Percentiles rank a stretch among this genome's conserved stretches.
These are phyloP conservation scores for Dendrostoma leiphaemia DNA, from an alignment of 2,329 filamentous ascomycete species.

Conservation along the genomic window DNA sequence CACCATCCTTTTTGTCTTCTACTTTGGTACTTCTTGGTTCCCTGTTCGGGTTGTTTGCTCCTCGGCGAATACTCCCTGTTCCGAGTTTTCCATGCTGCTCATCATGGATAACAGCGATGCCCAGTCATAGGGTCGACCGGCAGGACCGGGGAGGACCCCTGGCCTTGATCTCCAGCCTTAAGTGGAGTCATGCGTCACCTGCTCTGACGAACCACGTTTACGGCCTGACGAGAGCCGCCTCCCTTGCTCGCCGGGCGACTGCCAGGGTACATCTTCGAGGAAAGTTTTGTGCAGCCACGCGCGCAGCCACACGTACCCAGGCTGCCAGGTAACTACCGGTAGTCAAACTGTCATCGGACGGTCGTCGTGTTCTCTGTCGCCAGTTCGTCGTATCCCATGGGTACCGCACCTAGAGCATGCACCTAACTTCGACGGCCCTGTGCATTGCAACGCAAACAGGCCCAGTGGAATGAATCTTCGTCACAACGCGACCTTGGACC, in stretches of 20 bases:
- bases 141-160: slow-evolving; percentile 1
- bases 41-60: background rate
- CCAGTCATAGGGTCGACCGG: background rate
- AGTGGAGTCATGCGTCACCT: slow-evolving; percentile 17
- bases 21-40: no score
- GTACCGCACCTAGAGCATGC: no score
- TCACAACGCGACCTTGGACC: no score
- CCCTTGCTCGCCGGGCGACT: background rate
- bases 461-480: no score
- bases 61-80: background rate
- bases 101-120: background rate
- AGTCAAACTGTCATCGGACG: background rate
- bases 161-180: slow-evolving; percentile 13
- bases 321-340: no score
- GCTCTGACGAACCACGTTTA: background rate
- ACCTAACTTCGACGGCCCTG: no score
- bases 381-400: no score
- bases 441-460: no score
- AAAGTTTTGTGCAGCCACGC: background rate
- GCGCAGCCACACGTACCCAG: no score
- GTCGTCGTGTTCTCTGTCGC: no score
- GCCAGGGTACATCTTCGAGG: background rate
- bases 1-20: slow-evolving; percentile 6
- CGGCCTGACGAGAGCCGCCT: background rate
- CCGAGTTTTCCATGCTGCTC: slow-evolving; percentile 3